phyloP scores from a whole-genome alignment of 2,329 filamentous ascomycete species.

The Aureobasidium musti region DNA sequence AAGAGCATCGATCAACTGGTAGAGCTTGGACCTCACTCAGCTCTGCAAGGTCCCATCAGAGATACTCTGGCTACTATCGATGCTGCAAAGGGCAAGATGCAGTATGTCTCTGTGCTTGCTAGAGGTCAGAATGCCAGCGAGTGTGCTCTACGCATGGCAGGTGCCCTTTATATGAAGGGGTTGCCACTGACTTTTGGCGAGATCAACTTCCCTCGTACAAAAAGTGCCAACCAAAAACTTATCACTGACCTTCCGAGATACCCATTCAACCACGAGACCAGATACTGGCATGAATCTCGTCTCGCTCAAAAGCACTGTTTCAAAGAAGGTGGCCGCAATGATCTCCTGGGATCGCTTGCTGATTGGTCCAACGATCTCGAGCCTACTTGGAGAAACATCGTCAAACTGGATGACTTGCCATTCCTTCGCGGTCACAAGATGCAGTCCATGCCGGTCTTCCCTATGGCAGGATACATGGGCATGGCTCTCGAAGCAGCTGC shows the following conservation, averaged over 20 bases:
- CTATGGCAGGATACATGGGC: conserved; percentile 35
- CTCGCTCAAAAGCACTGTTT: conserved; percentile 22
- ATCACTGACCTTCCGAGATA: conserved; percentile 31
- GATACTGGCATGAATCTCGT: conserved; percentile 31
- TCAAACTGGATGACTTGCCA: conserved; percentile 36
- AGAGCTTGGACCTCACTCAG: conserved; percentile 51
- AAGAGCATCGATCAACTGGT: conserved; percentile 38
- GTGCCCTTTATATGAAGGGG: conserved; percentile 11
- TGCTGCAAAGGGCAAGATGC: conserved; percentile 19
- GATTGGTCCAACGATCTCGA: conserved; percentile 27
- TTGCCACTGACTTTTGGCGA: conserved; percentile 5
- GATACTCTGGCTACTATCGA: conserved; percentile 36
- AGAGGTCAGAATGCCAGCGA: conserved; percentile 18
- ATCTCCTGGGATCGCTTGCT: conserved; percentile 21
- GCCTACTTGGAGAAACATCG: conserved; percentile 37
- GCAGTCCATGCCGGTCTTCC: conserved; percentile 39
- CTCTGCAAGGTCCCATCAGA: conserved; percentile 45
- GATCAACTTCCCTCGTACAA: conserved; percentile 22
- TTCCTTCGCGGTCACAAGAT: conserved; percentile 43
- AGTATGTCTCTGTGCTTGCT: conserved; percentile 23
- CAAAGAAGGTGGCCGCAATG: conserved; percentile 18
- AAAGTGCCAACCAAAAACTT: conserved; percentile 15
- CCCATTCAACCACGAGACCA: conserved; percentile 31
- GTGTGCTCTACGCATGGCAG: conserved; percentile 15
- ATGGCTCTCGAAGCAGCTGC: conserved; percentile 34